Conservation (phyloP, 192 early-diverging fungal genomes). For the Diversispora epigaea region DNA sequence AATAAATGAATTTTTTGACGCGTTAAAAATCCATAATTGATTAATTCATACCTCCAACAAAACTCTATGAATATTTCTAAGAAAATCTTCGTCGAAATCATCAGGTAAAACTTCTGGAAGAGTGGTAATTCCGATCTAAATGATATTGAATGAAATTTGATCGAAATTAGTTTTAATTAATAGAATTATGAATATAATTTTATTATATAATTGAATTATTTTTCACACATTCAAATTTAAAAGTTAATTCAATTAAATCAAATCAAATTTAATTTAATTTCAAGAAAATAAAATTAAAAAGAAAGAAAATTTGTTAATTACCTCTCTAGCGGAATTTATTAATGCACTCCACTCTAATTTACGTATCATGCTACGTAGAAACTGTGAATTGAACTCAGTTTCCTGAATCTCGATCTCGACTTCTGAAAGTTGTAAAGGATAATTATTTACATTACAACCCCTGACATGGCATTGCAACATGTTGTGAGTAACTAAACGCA, state of each 20-base stretch:
- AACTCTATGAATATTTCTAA: conserved; percentile 73
- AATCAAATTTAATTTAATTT: too few species aligned
- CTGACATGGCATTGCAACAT: conserved; percentile 99
- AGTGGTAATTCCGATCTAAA: conserved; percentile 65
- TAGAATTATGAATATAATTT: too few species aligned
- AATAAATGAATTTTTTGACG: not conserved
- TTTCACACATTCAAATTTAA: too few species aligned
- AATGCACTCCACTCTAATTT: conserved; percentile 81
- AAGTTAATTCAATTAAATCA: too few species aligned
- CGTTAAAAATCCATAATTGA: too few species aligned
- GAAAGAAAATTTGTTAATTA: conserved; percentile 30
- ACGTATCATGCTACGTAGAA: conserved; percentile 76
- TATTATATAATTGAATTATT: too few species aligned
- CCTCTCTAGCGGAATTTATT: conserved; percentile 61
- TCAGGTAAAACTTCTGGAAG: conserved; percentile 66
- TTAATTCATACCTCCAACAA: conserved; percentile 70
- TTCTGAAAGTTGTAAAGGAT: conserved; percentile 85
- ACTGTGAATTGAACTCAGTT: conserved; percentile 84
- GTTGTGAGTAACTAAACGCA: conserved; percentile 97
- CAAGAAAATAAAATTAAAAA: not conserved
- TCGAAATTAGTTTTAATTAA: too few species aligned
- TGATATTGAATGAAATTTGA: not conserved
- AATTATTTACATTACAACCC: conserved; percentile 87
- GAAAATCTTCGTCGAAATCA: conserved; percentile 58
- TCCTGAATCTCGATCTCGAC: conserved; percentile 81